phyloP scores from a whole-genome alignment of 495 filamentous ascomycete genomes.

The Barbatosphaeria neglecta region DNA sequence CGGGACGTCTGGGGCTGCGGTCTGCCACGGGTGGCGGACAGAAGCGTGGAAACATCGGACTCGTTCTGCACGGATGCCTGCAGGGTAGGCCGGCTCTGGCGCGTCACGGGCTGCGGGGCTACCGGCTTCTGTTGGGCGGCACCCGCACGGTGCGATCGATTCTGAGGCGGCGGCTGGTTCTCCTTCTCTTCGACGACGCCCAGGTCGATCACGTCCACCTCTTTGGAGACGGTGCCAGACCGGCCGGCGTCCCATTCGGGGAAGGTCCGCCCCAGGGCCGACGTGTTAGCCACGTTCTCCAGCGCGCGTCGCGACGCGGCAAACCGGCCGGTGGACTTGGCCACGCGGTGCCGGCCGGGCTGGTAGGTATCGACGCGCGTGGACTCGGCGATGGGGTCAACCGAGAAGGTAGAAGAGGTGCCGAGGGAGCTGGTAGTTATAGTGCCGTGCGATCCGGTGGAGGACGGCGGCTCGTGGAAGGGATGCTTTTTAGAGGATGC shows the following conservation, averaged over 20 bases:
- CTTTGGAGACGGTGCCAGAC: constrained; percentile 5
- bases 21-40: constrained; percentile 15
- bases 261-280: constrained; percentile 49
- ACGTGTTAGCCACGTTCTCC: constrained; percentile 42
- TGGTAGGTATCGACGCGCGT: constrained; percentile 16
- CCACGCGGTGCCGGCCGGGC: constrained; percentile 8
- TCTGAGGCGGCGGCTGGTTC: neutral
- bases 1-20: constrained; percentile 2
- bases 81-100: constrained; percentile 9
- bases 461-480: constrained; percentile 39
- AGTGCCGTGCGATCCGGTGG: constrained; percentile 39
- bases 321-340: constrained; percentile 17
- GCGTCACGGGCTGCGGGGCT: constrained; percentile 11
- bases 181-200: neutral
- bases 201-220: neutral
- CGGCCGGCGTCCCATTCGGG: constrained; percentile 38
- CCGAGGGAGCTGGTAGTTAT: constrained; percentile 25
- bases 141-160: constrained; percentile 14
- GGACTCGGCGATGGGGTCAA: constrained; percentile 33
- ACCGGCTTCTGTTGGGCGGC: constrained; percentile 17
- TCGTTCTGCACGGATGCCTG: constrained; percentile 33
- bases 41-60: constrained; percentile 27
- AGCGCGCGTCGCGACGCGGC: constrained; percentile 5
- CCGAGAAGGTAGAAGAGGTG: constrained; percentile 31
- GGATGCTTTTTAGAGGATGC: constrained; percentile 20